These are phyloP conservation scores for Lithospermum erythrorhizon DNA, from an alignment of 257 asterid genomes.

Conservation along the genomic window DNA sequence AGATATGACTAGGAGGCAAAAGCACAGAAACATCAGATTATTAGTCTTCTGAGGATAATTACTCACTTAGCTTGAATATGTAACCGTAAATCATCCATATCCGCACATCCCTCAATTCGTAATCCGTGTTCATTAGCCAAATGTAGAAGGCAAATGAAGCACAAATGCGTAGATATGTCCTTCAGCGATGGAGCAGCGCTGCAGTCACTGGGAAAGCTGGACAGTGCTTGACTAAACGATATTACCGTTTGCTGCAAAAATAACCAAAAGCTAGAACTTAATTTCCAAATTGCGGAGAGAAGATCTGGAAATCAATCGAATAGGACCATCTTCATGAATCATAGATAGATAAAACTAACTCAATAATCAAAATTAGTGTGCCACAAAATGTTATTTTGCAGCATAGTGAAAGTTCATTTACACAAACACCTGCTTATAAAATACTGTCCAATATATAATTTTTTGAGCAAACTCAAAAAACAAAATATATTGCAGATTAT, in stretches of 20 bases:
- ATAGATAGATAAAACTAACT: no score
- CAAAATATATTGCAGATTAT: no score
- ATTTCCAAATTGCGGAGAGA: not conserved
- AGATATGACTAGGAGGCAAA: no score
- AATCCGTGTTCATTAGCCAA: slow-evolving; percentile 85
- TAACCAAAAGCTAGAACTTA: not conserved
- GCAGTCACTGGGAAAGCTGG: slow-evolving; percentile 54
- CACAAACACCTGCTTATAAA: no score
- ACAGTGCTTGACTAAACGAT: slow-evolving; percentile 64
- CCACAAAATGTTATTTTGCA: no score
- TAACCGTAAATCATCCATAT: slow-evolving; percentile 63
- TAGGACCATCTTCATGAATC: not conserved
- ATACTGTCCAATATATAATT: no score
- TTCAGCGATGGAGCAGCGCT: slow-evolving; percentile 43
- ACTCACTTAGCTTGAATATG: slow-evolving; percentile 9
- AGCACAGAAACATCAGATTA: no score
- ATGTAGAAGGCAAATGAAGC: slow-evolving; percentile 88
- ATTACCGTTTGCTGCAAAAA: slow-evolving; percentile 16
- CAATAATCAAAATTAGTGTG: no score
- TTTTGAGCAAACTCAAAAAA: no score
- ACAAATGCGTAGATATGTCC: slow-evolving; percentile 81
- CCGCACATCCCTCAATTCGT: slow-evolving; percentile 39
- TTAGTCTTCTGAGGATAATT: no score
- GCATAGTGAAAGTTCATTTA: no score
- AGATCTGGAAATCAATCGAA: not conserved